A percentile compares a stretch with the other conserved stretches of the same genome.
Evolutionary conservation across 1,284 basidiomycete species (phyloP).

Genomic region (Cryptococcus deneoformans): DNA sequence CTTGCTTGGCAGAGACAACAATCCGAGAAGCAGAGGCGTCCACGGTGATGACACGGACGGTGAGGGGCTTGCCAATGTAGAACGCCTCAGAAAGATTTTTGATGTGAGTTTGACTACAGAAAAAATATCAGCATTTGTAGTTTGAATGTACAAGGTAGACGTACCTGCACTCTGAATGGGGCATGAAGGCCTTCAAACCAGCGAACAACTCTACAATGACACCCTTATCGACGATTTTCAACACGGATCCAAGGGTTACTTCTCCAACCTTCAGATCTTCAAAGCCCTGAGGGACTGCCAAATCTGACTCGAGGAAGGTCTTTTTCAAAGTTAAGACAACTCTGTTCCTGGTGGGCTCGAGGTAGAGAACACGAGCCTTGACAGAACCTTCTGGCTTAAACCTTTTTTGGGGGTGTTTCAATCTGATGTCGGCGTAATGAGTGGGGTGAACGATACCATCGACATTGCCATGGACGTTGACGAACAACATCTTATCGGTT

Average conservation of each 20-base stretch:
- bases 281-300: conserved; percentile 65
- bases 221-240: conserved; percentile 72
- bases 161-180: conserved; percentile 75
- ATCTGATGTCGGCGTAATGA: conserved; percentile 89
- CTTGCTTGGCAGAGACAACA: conserved; percentile 84
- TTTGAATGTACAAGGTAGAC: conserved; percentile 14
- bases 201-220: conserved; percentile 89
- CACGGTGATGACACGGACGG: conserved; percentile 79
- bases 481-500: conserved; percentile 73
- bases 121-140: background rate
- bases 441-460: conserved; percentile 93
- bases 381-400: conserved; percentile 82
- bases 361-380: conserved; percentile 79
- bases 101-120: conserved; percentile 60
- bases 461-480: conserved; percentile 77
- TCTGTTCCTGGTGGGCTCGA: conserved; percentile 77
- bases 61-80: conserved; percentile 76
- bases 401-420: conserved; percentile 88
- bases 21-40: conserved; percentile 65
- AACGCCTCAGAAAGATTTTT: conserved; percentile 67
- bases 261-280: conserved; percentile 68
- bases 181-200: conserved; percentile 79
- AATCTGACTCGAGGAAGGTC: conserved; percentile 74
- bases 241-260: conserved; percentile 79
- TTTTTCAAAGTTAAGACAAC: conserved; percentile 91